Base-by-base conservation (phyloP, 2,329 filamentous ascomycete species). In the Alternaria incomplexa region DNA sequence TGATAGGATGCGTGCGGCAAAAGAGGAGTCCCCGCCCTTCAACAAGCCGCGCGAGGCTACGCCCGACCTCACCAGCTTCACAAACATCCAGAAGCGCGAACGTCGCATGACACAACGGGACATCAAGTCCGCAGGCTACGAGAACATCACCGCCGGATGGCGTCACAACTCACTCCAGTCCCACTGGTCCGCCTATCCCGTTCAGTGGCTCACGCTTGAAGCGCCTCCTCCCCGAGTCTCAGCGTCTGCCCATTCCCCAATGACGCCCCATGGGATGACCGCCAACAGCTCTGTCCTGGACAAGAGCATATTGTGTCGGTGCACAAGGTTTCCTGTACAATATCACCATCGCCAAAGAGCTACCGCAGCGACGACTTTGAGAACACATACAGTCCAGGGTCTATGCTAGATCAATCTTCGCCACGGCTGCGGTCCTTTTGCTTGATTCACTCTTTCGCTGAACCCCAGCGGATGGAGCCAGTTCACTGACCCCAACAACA, bases 401-500 rank as follows among this genome's bases (percentile, higher is more conserved):
- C 55, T 2, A 48, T 60, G 15, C 48, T 40, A 13, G 62, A 63
- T 25, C 56, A 62, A 36, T 30, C 28, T n/a, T 65, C 56, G 9
- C 50, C 56, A n/a, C 28, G 20, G 32, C 32, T 36, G 13, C 30
- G 30, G 0, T 36, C 32, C 32, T 0, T 36, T 0, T 1, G 32
- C 15, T 36, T 9, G 4, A n/a, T 36, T 36, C 32, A 36, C 32
- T 36, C 32, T 36, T 5, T n/a, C 32, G 2, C 15, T 36, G 32
- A 36, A 4, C 8, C 32, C 32, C 32, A 36, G 32, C 32, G 0
- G 4, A 36, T 36, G 32, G 96, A 99, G 98, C 84, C 96, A 99
- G 84, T 99, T 99, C 85, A 99, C 96, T 40, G 96, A 99, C 76
- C 96, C 96, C 12, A 99, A 99, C 88, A 99, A 99, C 85, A 99